These are phyloP conservation scores for Daldinia caldariorum DNA, from an alignment of 495 filamentous ascomycete species.

Conservation along the genomic window DNA sequence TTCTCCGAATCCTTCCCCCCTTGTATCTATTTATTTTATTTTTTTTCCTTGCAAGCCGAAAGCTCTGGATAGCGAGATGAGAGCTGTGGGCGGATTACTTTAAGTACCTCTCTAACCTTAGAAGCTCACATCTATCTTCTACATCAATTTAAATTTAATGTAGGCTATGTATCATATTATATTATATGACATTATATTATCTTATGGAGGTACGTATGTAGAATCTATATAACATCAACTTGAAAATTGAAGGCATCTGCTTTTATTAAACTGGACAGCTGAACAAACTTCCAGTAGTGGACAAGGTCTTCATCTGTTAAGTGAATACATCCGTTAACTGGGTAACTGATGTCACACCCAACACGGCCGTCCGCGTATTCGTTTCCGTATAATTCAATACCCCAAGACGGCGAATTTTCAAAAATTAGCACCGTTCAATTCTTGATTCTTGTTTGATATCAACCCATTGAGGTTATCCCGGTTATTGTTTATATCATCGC, in stretches of 20 bases:
- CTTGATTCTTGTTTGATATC: background rate
- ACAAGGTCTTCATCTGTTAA: background rate
- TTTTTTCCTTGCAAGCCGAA: background rate
- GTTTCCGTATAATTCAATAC: background rate
- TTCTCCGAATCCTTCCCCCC: background rate
- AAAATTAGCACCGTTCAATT: background rate
- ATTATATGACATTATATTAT: no score
- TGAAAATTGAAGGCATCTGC: background rate
- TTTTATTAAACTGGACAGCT: background rate
- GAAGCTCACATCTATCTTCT: background rate
- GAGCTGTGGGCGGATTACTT: background rate
- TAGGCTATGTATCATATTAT: no score
- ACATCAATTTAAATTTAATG: no score
- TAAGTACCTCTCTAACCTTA: background rate
- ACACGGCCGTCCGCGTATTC: background rate
- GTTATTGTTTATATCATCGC: conserved; percentile 3
- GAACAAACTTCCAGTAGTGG: background rate
- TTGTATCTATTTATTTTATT: background rate
- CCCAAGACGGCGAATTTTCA: background rate
- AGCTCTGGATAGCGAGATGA: background rate
- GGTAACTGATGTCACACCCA: background rate
- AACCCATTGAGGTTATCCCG: background rate
- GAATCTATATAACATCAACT: no score
- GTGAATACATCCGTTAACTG: background rate
- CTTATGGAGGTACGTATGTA: no score